Base-by-base conservation (phyloP, 805 yeast species). In the Candida pini region DNA sequence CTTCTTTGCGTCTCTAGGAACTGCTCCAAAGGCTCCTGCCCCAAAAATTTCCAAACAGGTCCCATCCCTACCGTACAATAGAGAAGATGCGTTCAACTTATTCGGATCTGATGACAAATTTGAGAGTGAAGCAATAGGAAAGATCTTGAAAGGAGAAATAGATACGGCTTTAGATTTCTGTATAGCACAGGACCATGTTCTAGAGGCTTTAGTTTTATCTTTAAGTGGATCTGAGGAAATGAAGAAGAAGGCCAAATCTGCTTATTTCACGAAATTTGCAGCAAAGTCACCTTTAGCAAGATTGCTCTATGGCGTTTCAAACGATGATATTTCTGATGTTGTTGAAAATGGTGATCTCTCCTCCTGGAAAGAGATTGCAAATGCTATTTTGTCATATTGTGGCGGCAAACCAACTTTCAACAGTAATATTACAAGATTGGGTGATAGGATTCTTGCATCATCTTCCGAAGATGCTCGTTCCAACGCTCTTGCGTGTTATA, bases 281-380 rank as follows among this genome's bases (percentile, higher is more conserved):
- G 48, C 60, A 4, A 43, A 67, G 7, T 64, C 76, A 26, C 61
- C 80, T 4, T 68, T 85, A 38, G 72, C 96, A 3, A 81, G 98
- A 51, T 66, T 87, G 12, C 65, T 94, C 36, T 80, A 78, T 60
- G 73, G 78, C 33, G 71, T 78, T 10, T 68, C 85, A 1, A 66
- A 73, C 20, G 64, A 65, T 23, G 63, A 62, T 33, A 72, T 67
- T 34, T 61, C 66, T 20, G 97, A 90, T 55, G 56, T 92, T 41
- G 92, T 88, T 20, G 69, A 72, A 30, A 80, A 89, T 53, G 82
- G 84, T 20, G 82, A 84, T 51, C 77, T 89, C 26, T 49, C 68
- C 4, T 78, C 84, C 45, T 92, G 98, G 98, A 81, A 76, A 48
- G 80, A 78, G 28, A 77, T 84, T 46, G 85, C 88, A n/a, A 66